A percentile compares a stretch with the other conserved stretches of the same genome.
These are phyloP conservation scores for Biscogniauxia marginata DNA, from an alignment of 2,329 filamentous ascomycete species.

Conservation along the genomic window DNA sequence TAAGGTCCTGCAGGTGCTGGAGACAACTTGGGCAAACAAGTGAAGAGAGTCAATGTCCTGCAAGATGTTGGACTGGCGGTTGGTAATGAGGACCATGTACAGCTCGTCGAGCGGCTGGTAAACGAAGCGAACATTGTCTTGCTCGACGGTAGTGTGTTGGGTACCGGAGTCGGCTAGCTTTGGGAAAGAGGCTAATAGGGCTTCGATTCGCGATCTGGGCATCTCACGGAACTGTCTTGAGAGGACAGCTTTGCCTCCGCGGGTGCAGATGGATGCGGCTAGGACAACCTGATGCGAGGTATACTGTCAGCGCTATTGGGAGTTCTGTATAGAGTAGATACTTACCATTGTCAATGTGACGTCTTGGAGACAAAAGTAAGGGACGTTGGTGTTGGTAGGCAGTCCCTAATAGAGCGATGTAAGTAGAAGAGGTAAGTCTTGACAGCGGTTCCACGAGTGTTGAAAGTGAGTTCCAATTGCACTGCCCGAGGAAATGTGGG, in stretches of 20 bases:
- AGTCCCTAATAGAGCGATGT: neutral
- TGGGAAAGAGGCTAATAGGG: constrained; percentile 91
- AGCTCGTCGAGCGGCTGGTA: constrained; percentile 99
- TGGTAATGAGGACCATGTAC: constrained; percentile 99
- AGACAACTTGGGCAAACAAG: constrained; percentile 95
- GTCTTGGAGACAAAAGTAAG: neutral
- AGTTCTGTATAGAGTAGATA: constrained; percentile 1
- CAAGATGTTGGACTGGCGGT: constrained; percentile 97
- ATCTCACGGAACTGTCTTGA: constrained; percentile 98
- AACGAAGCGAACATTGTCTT: constrained; percentile 99
- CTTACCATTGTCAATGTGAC: constrained; percentile 22
- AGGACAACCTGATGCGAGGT: constrained; percentile 75
- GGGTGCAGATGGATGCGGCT: constrained; percentile 97
- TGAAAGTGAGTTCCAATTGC: neutral
- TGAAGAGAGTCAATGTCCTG: constrained; percentile 99
- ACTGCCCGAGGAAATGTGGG: too few species aligned
- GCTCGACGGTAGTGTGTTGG: constrained; percentile 97
- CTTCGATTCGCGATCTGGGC: constrained; percentile 94
- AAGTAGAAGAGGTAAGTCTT: constrained; percentile 1
- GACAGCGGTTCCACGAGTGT: neutral
- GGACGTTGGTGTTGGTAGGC: constrained; percentile 5
- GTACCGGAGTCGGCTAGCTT: constrained; percentile 95
- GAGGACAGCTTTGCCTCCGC: constrained; percentile 96
- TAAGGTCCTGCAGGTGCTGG: constrained; percentile 90
- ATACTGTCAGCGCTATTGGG: constrained; percentile 3